Evolutionary conservation across 1,284 basidiomycete genomes (phyloP).

Genomic region (Tilletia horrida): DNA sequence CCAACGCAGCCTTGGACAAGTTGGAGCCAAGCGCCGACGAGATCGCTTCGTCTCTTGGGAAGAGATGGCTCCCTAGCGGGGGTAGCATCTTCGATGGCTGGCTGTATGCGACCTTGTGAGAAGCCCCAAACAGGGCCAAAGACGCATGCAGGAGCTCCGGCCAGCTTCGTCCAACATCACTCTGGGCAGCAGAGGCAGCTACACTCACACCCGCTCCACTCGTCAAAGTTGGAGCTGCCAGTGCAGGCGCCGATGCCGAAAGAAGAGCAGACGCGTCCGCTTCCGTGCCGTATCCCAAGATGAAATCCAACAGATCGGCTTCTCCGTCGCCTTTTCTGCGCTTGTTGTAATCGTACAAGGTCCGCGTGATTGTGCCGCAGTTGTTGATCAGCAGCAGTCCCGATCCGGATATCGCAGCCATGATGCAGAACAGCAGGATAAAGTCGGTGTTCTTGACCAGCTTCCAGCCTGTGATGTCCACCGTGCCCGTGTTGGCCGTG

Average conservation of each 20-base stretch:
- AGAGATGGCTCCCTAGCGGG: background rate
- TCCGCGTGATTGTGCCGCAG: constrained; percentile 84
- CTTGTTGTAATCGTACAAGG: constrained; percentile 70
- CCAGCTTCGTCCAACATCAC: background rate
- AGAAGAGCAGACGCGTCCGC: background rate
- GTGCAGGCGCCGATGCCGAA: background rate
- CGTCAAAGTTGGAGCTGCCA: background rate
- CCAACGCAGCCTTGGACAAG: background rate
- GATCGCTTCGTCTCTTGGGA: constrained; percentile 33
- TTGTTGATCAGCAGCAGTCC: constrained; percentile 81
- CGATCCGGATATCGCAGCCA: constrained; percentile 76
- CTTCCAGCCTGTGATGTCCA: constrained; percentile 60
- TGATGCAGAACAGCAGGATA: constrained; percentile 68
- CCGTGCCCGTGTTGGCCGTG: constrained; percentile 3
- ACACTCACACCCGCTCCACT: background rate
- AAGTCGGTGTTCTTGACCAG: constrained; percentile 66
- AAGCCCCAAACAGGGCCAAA: background rate
- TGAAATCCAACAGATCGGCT: background rate
- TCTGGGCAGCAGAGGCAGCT: background rate
- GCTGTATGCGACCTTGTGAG: constrained; percentile 3
- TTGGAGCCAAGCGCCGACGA: background rate
- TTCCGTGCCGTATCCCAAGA: background rate
- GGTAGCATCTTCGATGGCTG: background rate
- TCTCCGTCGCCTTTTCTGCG: constrained; percentile 7
- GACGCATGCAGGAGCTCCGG: background rate